These are phyloP conservation scores for Venturia oleaginea DNA, from an alignment of 2,329 filamentous ascomycete species.

Conservation along the genomic window DNA sequence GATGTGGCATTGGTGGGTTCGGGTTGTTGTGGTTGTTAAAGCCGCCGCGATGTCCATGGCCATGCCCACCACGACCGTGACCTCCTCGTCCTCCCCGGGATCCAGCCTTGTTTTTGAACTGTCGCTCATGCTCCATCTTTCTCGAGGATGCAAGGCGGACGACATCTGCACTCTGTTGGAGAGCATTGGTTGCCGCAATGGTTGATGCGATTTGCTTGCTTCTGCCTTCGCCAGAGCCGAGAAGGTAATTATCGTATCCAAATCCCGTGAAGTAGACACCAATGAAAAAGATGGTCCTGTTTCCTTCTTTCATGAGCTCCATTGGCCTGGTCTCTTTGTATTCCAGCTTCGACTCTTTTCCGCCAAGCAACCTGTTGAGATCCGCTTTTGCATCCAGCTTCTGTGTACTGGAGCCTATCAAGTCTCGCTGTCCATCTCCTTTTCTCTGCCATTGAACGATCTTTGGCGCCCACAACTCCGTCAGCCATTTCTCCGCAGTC, in stretches of 20 bases:
- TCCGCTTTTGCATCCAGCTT: slow-evolving; percentile 28
- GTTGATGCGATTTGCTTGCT: slow-evolving; percentile 62
- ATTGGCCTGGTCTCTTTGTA: slow-evolving; percentile 33
- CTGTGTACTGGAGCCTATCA: slow-evolving; percentile 15
- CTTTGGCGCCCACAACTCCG: slow-evolving; percentile 60
- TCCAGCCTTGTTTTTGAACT: slow-evolving; percentile 2
- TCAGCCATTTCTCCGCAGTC: slow-evolving; percentile 61
- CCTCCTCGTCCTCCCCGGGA: neutral
- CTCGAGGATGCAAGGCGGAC: slow-evolving; percentile 5
- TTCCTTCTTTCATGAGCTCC: slow-evolving; percentile 45
- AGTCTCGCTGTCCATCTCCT: slow-evolving; percentile 21
- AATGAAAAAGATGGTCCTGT: slow-evolving; percentile 51
- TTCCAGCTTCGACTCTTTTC: slow-evolving; percentile 37
- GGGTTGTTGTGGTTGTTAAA: neutral
- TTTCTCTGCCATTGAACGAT: slow-evolving; percentile 40
- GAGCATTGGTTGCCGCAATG: slow-evolving; percentile 54
- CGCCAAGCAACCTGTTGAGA: slow-evolving; percentile 27
- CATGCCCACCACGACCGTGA: neutral
- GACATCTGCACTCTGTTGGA: slow-evolving; percentile 26
- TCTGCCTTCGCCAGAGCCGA: slow-evolving; percentile 55
- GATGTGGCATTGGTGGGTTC: neutral
- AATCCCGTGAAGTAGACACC: slow-evolving; percentile 59
- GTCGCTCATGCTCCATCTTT: slow-evolving; percentile 10
- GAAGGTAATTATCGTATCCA: slow-evolving; percentile 52
- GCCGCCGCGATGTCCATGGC: neutral